phyloP scores from a whole-genome alignment of 306 rosid genomes.

The Pterocarpus santalinus region DNA sequence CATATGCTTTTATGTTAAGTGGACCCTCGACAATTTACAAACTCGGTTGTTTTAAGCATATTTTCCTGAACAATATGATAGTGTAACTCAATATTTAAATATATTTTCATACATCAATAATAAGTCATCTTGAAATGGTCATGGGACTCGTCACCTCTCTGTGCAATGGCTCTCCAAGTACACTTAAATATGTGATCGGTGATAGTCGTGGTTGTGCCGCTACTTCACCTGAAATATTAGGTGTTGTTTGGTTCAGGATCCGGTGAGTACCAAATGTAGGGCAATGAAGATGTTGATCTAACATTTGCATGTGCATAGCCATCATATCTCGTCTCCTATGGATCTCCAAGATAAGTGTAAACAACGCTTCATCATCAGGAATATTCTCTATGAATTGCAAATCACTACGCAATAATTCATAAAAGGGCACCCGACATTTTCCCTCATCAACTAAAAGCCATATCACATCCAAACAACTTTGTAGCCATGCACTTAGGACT shows the following conservation, averaged over 20 bases:
- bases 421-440: constrained; percentile 94
- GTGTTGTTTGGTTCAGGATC: constrained; percentile 73
- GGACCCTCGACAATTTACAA: constrained; percentile 7
- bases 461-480: constrained; percentile 96
- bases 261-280: constrained; percentile 96
- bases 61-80: too few relatives aligned
- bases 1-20: background rate
- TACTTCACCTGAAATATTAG: constrained; percentile 73
- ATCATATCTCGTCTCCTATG: constrained; percentile 97
- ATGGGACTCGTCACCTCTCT: constrained; percentile 82
- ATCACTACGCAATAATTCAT: constrained; percentile 89
- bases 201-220: constrained; percentile 74
- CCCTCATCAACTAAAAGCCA: constrained; percentile 97
- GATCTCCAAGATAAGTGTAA: constrained; percentile 94
- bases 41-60: background rate
- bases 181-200: constrained; percentile 94
- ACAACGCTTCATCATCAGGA: constrained; percentile 93
- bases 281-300: constrained; percentile 98
- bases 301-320: constrained; percentile 99
- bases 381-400: constrained; percentile 94
- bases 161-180: constrained; percentile 95
- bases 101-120: constrained; percentile 8
- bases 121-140: constrained; percentile 42
- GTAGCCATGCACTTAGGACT: constrained; percentile 89
- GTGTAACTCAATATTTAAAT: too few relatives aligned